Conservation (phyloP, 2,329 filamentous ascomycete genomes). For the Rutstroemia sp. region DNA sequence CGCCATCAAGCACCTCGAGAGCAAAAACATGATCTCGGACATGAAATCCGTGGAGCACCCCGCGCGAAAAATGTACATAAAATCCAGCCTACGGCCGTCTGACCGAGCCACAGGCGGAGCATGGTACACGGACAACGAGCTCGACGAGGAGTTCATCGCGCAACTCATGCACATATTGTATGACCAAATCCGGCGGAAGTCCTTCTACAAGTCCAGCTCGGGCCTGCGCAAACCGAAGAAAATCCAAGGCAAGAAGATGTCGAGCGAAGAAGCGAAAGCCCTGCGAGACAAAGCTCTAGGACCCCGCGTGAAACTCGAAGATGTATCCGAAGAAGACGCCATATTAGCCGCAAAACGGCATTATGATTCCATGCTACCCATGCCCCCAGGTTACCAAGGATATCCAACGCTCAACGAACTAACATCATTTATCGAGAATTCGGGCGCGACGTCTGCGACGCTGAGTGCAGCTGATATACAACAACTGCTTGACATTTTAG, state of each 20-base stretch:
- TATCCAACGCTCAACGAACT: constrained; percentile 80
- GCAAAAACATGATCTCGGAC: constrained; percentile 73
- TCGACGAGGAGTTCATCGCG: constrained; percentile 84
- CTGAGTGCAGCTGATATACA: constrained; percentile 70
- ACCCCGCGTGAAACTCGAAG: constrained; percentile 7
- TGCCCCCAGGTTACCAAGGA: constrained; percentile 57
- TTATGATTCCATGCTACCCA: constrained; percentile 36
- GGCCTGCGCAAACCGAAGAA: constrained; percentile 46
- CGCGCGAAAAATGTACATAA: constrained; percentile 93
- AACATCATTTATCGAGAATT: constrained; percentile 63
- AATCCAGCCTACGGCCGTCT: constrained; percentile 73
- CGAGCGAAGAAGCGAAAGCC: constrained; percentile 33
- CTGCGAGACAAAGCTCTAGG: constrained; percentile 19
- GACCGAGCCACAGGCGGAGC: constrained; percentile 89
- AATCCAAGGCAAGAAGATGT: constrained; percentile 40
- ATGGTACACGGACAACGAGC: constrained; percentile 87
- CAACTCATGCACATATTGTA: constrained; percentile 67
- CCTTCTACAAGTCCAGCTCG: constrained; percentile 52
- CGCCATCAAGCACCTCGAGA: constrained; percentile 75
- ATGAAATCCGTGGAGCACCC: constrained; percentile 91
- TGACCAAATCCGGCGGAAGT: constrained; percentile 62
- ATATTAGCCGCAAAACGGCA: constrained; percentile 9
- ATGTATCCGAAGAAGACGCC: constrained; percentile 16
- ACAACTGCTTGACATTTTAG: constrained; percentile 79
- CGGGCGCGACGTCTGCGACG: constrained; percentile 62